Evolutionary conservation across 805 yeast genomes (phyloP).

Genomic region (Kodamaea neixiangensis): DNA sequence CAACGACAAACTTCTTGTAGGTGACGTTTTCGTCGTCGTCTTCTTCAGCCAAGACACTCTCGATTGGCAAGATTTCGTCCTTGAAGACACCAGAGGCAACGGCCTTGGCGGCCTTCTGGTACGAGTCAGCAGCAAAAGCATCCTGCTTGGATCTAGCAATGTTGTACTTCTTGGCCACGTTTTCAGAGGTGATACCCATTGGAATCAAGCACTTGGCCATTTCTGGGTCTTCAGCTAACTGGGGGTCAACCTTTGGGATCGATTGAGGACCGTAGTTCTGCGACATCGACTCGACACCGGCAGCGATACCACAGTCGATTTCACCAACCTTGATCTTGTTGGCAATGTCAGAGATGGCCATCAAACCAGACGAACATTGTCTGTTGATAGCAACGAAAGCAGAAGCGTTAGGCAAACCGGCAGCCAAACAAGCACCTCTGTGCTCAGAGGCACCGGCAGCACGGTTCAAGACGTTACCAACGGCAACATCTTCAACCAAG

Average conservation of each 20-base stretch:
- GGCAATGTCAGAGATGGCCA: conserved; percentile 88
- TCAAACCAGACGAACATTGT: conserved; percentile 93
- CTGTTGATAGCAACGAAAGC: conserved; percentile 87
- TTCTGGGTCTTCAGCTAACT: conserved; percentile 37
- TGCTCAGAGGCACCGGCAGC: conserved; percentile 97
- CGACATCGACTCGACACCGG: conserved; percentile 96
- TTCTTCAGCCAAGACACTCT: conserved; percentile 55
- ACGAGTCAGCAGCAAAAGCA: conserved; percentile 84
- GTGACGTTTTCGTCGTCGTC: conserved; percentile 55
- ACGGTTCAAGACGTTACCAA: conserved; percentile 88
- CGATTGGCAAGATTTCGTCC: conserved; percentile 86
- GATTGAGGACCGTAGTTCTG: conserved; percentile 81
- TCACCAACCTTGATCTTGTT: conserved; percentile 85
- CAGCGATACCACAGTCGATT: conserved; percentile 87
- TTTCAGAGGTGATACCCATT: conserved; percentile 96
- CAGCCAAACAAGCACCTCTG: conserved; percentile 87
- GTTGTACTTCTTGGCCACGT: conserved; percentile 69
- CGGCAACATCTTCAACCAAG: conserved; percentile 78
- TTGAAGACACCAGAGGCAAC: conserved; percentile 70
- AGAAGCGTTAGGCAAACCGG: conserved; percentile 80
- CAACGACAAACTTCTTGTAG: conserved; percentile 45
- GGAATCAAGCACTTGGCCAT: conserved; percentile 79
- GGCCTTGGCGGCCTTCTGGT: conserved; percentile 80
- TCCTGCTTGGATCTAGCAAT: conserved; percentile 78
- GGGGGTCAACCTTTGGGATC: conserved; percentile 48